Evolutionary conservation across 495 filamentous ascomycete species (phyloP), one percentile per base, ranked within the genome.

Genomic region (Hypoxylon fuscum): DNA sequence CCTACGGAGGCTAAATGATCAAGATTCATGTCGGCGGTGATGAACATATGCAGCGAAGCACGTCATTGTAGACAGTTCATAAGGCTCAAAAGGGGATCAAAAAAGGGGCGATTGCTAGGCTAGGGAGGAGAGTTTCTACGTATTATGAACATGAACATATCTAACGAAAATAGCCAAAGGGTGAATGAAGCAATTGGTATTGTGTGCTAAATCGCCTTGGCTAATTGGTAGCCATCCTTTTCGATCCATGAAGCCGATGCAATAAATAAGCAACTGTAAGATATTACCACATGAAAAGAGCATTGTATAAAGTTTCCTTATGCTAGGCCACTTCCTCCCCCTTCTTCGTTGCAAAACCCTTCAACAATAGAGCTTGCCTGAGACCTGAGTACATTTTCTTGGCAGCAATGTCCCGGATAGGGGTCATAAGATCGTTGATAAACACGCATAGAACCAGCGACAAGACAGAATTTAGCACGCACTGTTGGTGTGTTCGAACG

Each of bases 1-100:
- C 68, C 38, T 74, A 71, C 51, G 69, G 70, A 43, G 62, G 43
- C 45, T 66, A 38, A 45, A n/a, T 17, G 10, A 29, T n/a, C 20
- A 27, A 45, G 18, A 23, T n/a, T n/a, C n/a, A n/a, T n/a, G n/a
- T n/a, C n/a, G n/a, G n/a, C n/a, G n/a, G n/a, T n/a, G 17, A 25
- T 14, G 25, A 12, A 32, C 22, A 48, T 48, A 50, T 41, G 35
- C 43, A 31, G 37, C 18, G 40, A 10, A n/a, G 48, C 38, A 45
- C 14, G 29, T 53, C 47, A 17, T 12, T 46, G 47, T 52, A 47
- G 41, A 53, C 29, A 47, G 50, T 11, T 48, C 37, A 45, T 12
- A 25, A 38, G 29, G 46, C 25, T 47, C 11, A 48, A 42, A 31
- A 32, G 46, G 40, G 45, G 45, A 38, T 43, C 31, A 51, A 31